phyloP scores from a whole-genome alignment of 2,329 filamentous ascomycete genomes.

The Sporothrix globosa region DNA sequence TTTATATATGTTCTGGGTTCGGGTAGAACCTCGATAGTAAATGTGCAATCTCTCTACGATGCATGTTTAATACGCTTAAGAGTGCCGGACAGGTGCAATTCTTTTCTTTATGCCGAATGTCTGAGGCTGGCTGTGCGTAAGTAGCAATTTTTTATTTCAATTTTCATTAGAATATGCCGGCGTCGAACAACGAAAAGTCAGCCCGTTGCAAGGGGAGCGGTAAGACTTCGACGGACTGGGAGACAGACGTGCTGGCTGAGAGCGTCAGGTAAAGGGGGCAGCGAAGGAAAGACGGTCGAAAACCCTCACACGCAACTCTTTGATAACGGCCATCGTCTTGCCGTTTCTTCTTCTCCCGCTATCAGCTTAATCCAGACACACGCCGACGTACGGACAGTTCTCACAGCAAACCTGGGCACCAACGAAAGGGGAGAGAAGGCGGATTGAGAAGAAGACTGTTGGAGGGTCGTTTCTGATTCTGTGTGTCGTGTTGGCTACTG shows the following conservation, averaged over 20 bases:
- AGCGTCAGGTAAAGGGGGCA: not conserved
- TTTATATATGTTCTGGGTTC: not conserved
- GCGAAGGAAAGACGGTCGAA: not conserved
- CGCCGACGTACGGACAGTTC: not conserved
- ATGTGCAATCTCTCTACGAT: slow-evolving; percentile 4
- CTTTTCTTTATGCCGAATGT: not conserved
- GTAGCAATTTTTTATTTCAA: not conserved
- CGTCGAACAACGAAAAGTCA: not conserved
- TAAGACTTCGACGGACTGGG: not conserved
- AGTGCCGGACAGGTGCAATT: not conserved
- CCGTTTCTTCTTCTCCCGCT: not conserved
- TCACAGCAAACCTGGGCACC: no score
- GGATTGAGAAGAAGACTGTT: not conserved
- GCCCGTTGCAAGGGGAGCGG: slow-evolving; percentile 3
- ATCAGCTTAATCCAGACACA: not conserved
- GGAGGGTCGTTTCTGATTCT: not conserved
- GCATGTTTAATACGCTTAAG: not conserved
- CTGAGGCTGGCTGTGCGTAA: not conserved
- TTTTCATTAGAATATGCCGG: not conserved
- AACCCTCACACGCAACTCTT: not conserved
- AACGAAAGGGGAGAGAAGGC: not conserved
- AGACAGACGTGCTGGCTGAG: slow-evolving; percentile 3
- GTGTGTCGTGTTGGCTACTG: not conserved
- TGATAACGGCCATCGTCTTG: not conserved
- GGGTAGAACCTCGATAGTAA: not conserved